Conservation (phyloP, 2,329 filamentous ascomycete species). For the Aspergillus neoniger region DNA sequence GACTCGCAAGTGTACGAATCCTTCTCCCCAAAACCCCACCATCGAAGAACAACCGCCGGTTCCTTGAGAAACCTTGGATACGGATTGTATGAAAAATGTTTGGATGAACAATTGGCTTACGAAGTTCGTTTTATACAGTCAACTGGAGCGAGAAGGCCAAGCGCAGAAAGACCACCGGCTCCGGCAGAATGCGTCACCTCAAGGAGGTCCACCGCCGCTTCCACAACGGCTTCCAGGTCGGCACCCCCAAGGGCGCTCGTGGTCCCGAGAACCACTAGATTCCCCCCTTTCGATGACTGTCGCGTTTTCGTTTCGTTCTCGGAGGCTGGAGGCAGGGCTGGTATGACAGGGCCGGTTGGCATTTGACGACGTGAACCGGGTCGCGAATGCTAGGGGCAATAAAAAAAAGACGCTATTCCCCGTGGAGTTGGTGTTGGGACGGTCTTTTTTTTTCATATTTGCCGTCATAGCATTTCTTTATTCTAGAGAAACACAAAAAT, state of each 20-base stretch:
- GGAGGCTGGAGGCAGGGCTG: constrained; percentile 41
- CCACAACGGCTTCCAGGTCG: constrained; percentile 96
- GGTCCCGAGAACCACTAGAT: constrained; percentile 58
- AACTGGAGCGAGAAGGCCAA: constrained; percentile 99
- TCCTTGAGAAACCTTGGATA: background rate
- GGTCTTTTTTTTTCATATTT: constrained; percentile 33
- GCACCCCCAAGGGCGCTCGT: constrained; percentile 79
- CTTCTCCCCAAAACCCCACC: constrained; percentile 12
- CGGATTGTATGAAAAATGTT: background rate
- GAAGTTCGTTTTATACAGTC: constrained; percentile 59
- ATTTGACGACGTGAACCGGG: constrained; percentile 34
- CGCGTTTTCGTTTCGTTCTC: constrained; percentile 37
- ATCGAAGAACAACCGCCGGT: background rate
- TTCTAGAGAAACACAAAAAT: constrained; percentile 28
- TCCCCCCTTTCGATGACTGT: constrained; percentile 31
- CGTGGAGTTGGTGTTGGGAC: constrained; percentile 40
- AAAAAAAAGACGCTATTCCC: constrained; percentile 34
- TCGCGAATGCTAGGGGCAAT: constrained; percentile 36
- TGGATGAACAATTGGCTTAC: constrained; percentile 28
- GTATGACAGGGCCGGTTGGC: constrained; percentile 39
- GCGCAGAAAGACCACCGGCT: constrained; percentile 98
- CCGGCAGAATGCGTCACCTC: constrained; percentile 93
- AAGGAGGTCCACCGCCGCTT: constrained; percentile 90
- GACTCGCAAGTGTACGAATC: constrained; percentile 90
- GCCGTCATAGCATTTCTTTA: constrained; percentile 31